Base-by-base conservation (phyloP, 371 early-diverging fungal genomes). In the Rhizomucor pusillus region DNA sequence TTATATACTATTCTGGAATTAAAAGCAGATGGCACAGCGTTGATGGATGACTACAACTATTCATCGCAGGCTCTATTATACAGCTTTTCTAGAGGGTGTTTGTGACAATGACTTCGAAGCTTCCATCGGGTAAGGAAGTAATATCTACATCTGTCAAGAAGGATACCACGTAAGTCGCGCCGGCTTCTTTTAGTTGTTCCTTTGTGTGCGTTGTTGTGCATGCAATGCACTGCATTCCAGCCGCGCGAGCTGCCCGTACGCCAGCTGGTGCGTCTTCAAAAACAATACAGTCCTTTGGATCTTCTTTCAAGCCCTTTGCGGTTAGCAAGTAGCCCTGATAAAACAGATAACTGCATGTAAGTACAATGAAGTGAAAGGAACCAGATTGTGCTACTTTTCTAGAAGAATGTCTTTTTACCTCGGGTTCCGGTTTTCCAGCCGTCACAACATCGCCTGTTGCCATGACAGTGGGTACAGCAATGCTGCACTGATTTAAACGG, bases 251-350 rank as follows among this genome's bases (percentile, higher is more conserved):
- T 1, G 89, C 82, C 6, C 50, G 39, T 5, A 85, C 73, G 29
- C 64, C 89, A 0, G 85, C 81, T 12, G 76, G 85, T 0, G 89
- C 87, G 60, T 89, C 89, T 58, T 89, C 89, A 73, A 88, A 85
- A 4, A 88, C 89, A 13, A 89, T 55, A 53, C 88, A 88, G 7
- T 66, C 73, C 24, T 54, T 56, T 1, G 86, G 64, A 25, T 79
- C 73, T 5, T 65, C 46, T 0, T 74, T 71, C 50, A 89, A 37
- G 5, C 54, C 46, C 23, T 57, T 50, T 4, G 88, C 83, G 0
- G 79, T 80, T 19, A 54, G 43, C 44, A 80, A 53, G 41, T 86
- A 89, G 0, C 87, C 83, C 52, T 87, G 88, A 9, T 87, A 87
- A 47, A 80, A 60, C 22, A 87, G 89, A 39, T 89, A 87, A 1